phyloP scores from a whole-genome alignment of 306 rosid genomes.

The Pachyrhizus erosus region DNA sequence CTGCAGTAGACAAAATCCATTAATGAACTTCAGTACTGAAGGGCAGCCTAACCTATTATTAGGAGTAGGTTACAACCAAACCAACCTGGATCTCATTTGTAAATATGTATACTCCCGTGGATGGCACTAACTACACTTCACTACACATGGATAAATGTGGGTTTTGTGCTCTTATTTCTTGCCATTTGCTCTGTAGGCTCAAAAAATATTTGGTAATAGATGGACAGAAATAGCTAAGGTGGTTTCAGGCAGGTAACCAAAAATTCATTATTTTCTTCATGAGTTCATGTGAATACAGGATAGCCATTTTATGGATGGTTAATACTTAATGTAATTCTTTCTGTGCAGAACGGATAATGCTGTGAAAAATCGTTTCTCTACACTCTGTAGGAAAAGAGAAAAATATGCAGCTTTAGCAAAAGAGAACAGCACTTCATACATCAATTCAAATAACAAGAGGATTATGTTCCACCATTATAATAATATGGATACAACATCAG shows the following conservation, averaged over 20 bases:
- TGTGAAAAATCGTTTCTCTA: slow-evolving; percentile 87
- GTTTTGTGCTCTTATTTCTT: background rate
- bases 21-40: background rate
- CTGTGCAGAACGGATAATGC: slow-evolving; percentile 91
- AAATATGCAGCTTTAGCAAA: slow-evolving; percentile 82
- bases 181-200: slow-evolving; percentile 69
- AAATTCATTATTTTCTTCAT: slow-evolving; percentile 3
- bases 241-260: slow-evolving; percentile 90
- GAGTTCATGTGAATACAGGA: background rate
- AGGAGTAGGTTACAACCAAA: background rate
- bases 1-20: background rate
- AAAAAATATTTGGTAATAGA: slow-evolving; percentile 84
- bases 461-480: slow-evolving; percentile 51
- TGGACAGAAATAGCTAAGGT: slow-evolving; percentile 98
- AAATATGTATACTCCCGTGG: background rate
- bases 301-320: background rate
- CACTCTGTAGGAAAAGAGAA: slow-evolving; percentile 88
- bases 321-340: slow-evolving; percentile 27
- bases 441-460: slow-evolving; percentile 68
- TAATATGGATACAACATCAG: slow-evolving; percentile 56
- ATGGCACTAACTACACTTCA: background rate
- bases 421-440: slow-evolving; percentile 63
- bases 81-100: background rate
- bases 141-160: background rate
- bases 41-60: background rate